Evolutionary conservation across 2,329 filamentous ascomycete genomes (phyloP), one percentile per base, ranked within the genome.

Genomic region (Neonectria hederae): DNA sequence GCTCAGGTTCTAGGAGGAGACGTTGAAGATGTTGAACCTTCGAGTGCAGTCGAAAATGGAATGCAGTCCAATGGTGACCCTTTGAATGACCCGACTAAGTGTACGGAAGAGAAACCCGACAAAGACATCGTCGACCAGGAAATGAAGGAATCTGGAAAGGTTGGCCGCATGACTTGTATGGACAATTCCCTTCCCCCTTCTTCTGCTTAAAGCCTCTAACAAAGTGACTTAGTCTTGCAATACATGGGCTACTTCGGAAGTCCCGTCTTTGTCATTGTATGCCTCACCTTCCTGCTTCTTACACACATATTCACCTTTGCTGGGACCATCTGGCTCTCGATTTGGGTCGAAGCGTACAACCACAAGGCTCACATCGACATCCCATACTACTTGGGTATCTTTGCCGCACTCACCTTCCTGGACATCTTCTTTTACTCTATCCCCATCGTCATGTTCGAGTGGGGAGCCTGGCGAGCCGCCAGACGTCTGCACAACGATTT

Each of bases 401-500:
- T 86, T 61, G 81, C 83, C 1, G 78, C 74, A 2, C 76, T 85
- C 51, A 82, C 81, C 1, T 65, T 84, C 9, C 71, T 78, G 0
- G 86, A 81, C 54, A 77, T 81, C 11, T 52, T 82, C 1, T 77
- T 83, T 35, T 82, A 78, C 42, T 82, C 79, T 4, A 52, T 81
- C 22, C 78, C 78, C 57, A 81, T 82, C 52, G 72, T 84, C 52
- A 76, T 82, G 30, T 88, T 86, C 68, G 84, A 86, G 70, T 83
- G 82, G 68, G 86, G 86, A 21, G 83, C 83, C 7, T 88, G 86
- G 86, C 77, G 79, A n/a, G 86, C 86, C 2, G 86, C 85, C 1
- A 80, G 80, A 32, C 80, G 75, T 35, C 80, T 88, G 46, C 86
- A 89, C 75, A 79, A 79, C 14, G 81, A 82, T 54, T 83, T 88